Conservation (phyloP, 2,329 filamentous ascomycete species). For the Alternaria brassicicola region DNA sequence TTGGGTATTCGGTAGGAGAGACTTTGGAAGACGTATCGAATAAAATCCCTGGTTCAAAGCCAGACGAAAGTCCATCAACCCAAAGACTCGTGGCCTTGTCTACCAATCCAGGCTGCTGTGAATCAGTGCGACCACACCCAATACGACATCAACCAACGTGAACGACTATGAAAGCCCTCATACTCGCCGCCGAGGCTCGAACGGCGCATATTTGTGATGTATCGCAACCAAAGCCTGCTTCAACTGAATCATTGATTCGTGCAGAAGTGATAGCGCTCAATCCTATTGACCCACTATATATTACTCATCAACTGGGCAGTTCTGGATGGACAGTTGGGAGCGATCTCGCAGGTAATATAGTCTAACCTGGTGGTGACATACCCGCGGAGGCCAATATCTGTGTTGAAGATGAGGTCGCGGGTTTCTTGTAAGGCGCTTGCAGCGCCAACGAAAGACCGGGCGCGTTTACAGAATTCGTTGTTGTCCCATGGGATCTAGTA, state of each 20-base stretch:
- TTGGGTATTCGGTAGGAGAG: not conserved
- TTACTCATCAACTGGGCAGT: conserved; percentile 42
- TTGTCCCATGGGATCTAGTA: conserved; percentile 45
- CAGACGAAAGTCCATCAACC: not conserved
- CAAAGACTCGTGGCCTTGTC: not conserved
- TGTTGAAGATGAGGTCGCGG: conserved; percentile 46
- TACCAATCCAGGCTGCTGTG: not conserved
- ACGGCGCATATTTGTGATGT: conserved; percentile 17
- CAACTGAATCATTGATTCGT: conserved; percentile 30
- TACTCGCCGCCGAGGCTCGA: conserved; percentile 23
- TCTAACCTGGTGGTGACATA: conserved; percentile 11
- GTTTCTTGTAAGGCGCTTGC: conserved; percentile 54
- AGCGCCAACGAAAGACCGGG: conserved; percentile 53
- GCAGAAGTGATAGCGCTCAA: conserved; percentile 41
- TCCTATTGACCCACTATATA: conserved; percentile 46
- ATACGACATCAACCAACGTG: not conserved
- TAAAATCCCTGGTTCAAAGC: not conserved
- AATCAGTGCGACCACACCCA: not conserved
- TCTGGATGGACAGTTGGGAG: conserved; percentile 44
- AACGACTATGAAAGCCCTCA: conserved; percentile 27
- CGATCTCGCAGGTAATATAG: conserved; percentile 17
- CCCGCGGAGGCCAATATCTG: conserved; percentile 14
- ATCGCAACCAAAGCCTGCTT: conserved; percentile 9
- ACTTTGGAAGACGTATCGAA: not conserved
- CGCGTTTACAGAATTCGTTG: conserved; percentile 54